phyloP scores from a whole-genome alignment of 2,329 filamentous ascomycete species.

The Scedosporium aurantiacum region DNA sequence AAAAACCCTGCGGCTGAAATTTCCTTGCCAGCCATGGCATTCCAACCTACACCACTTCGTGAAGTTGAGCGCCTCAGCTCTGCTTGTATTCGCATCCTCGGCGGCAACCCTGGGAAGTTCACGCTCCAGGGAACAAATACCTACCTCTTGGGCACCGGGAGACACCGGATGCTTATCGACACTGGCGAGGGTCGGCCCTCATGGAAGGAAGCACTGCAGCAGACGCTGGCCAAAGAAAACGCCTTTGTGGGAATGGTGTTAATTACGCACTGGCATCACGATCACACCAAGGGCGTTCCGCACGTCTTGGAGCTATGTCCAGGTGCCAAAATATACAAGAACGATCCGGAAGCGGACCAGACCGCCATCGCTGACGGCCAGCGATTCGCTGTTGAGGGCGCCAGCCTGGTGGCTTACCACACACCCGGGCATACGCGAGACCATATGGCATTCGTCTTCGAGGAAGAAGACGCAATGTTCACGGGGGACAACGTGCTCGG shows the following conservation, averaged over 20 bases:
- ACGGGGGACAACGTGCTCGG: slow-evolving; percentile 84
- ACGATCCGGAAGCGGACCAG: slow-evolving; percentile 43
- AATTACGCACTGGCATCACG: slow-evolving; percentile 85
- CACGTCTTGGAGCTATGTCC: slow-evolving; percentile 59
- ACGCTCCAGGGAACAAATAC: slow-evolving; percentile 79
- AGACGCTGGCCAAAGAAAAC: slow-evolving; percentile 54
- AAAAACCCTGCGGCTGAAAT: no score
- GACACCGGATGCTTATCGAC: slow-evolving; percentile 69
- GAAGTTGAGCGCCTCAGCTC: slow-evolving; percentile 70
- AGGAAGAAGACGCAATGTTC: slow-evolving; percentile 75
- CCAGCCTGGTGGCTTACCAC: slow-evolving; percentile 53
- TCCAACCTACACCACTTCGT: slow-evolving; percentile 52
- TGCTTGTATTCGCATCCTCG: slow-evolving; percentile 71
- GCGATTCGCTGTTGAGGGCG: slow-evolving; percentile 45
- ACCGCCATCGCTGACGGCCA: slow-evolving; percentile 39
- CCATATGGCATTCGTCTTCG: slow-evolving; percentile 67
- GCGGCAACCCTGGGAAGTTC: slow-evolving; percentile 81
- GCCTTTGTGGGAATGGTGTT: slow-evolving; percentile 59
- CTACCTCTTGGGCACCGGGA: slow-evolving; percentile 74
- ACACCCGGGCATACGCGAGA: slow-evolving; percentile 65
- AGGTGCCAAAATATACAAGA: slow-evolving; percentile 53
- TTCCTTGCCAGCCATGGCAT: slow-evolving; percentile 37
- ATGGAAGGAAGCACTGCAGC: slow-evolving; percentile 59
- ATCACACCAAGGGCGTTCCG: slow-evolving; percentile 68
- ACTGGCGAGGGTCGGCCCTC: slow-evolving; percentile 70